Conservation (phyloP, 495 filamentous ascomycete species). For the Penicillium ucsense region DNA sequence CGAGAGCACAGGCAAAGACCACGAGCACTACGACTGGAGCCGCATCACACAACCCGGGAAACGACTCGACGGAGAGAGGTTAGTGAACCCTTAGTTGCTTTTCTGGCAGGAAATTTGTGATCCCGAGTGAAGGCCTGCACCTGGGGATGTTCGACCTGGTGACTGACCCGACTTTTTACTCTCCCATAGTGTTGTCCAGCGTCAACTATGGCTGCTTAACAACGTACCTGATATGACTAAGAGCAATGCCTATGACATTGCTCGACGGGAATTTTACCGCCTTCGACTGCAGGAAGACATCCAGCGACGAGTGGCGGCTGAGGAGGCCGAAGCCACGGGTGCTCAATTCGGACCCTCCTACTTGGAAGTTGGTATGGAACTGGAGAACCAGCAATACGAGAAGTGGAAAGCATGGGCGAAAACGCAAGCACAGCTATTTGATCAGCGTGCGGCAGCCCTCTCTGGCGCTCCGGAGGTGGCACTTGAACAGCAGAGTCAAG, state of each 20-base stretch:
- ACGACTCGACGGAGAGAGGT: slow-evolving; percentile 80
- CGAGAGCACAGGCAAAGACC: slow-evolving; percentile 79
- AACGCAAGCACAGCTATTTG: slow-evolving; percentile 32
- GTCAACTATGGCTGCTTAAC: slow-evolving; percentile 76
- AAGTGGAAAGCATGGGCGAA: slow-evolving; percentile 75
- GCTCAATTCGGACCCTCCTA: slow-evolving; percentile 73
- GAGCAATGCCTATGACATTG: slow-evolving; percentile 71
- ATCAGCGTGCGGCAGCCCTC: slow-evolving; percentile 22
- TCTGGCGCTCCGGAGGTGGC: slow-evolving; percentile 24
- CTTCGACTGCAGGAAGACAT: slow-evolving; percentile 74
- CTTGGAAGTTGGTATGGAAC: slow-evolving; percentile 66
- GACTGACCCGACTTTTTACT: slow-evolving; percentile 11
- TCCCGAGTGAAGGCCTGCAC: neutral
- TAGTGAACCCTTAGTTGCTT: slow-evolving; percentile 6
- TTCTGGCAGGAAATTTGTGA: no score
- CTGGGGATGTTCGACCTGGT: neutral
- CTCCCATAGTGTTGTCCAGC: slow-evolving; percentile 74
- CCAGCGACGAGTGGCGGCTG: slow-evolving; percentile 70
- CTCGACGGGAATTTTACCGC: slow-evolving; percentile 83
- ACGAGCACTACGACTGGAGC: slow-evolving; percentile 69
- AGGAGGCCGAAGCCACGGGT: slow-evolving; percentile 79
- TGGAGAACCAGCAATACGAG: slow-evolving; percentile 72
- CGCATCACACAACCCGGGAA: slow-evolving; percentile 68
- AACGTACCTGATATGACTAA: slow-evolving; percentile 49
- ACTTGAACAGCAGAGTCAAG: slow-evolving; percentile 7